Evolutionary conservation across 2,329 filamentous ascomycete species (phyloP), one percentile per base, ranked within the genome.

Genomic region (Exophiala bonariae): DNA sequence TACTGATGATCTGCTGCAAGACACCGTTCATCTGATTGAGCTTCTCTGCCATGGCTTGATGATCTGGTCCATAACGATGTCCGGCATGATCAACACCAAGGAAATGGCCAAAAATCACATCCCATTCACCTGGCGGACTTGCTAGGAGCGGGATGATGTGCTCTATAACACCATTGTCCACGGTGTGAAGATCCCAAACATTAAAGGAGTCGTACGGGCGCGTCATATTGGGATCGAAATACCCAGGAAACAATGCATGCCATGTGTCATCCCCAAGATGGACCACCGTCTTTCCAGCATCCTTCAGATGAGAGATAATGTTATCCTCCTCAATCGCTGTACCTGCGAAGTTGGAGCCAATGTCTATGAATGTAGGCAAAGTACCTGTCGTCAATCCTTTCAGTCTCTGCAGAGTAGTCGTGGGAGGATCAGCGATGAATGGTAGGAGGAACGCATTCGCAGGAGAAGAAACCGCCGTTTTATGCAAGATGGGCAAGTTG

Each of bases 201-300:
- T 97, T 96, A 72, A 99, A 95, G 52, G 92, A 97, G 66, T 97
- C 92, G 66, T 96, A 99, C 0, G 93, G 82, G 59, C 78, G 82
- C 58, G 91, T 96, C 47, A 96, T 81, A 47, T 92, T 87, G 7
- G 83, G 73, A 65, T 96, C 85, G 61, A 99, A 99, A 66, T 95
- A 90, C n/a, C 79, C 88, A 0, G 93, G 93, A 64, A 97, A 99
- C 13, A 99, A 74, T 34, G 89, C 80, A 57, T 90, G 87, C 93
- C 93, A 99, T 3, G 93, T 99, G 69, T 99, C 92, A 66, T 99
- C 93, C n/a, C 93, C 93, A 30, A 99, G 74, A 62, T 99, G 95
- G 4, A 91, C 93, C 57, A 99, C 81, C 55, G 80, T 87, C 75
- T 89, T 86, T 28, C 82, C 82, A 13, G 81, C 79, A 59, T 76